Base-by-base conservation (phyloP, 768 basidiomycete species). In the Dendrothele bispora region DNA sequence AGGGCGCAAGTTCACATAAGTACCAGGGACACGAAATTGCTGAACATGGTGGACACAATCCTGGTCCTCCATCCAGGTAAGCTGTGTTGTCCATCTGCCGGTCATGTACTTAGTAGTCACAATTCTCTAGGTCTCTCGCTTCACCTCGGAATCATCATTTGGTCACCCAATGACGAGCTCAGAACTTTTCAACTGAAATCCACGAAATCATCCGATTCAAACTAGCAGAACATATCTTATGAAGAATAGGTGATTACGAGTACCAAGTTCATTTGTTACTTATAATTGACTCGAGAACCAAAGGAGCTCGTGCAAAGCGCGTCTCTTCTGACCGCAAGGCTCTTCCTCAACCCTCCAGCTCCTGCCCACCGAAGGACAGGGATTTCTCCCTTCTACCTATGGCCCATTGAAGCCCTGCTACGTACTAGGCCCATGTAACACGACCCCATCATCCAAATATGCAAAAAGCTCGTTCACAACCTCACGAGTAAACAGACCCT, bases 41-140 rank as follows among this genome's bases (percentile, higher is more conserved):
- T 32, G 73, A 75, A 46, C 73, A 77, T 52, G 71, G 70, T 3
- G 73, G 75, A 2, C 64, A 57, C 38, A 69, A 69, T 48, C 69
- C 71, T 2, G 73, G 72, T 2, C 73, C 59, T 46, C 60, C 35
- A 60, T 54, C 7, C 60, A 49, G n/a, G 49, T 57, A 35, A 28
- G 29, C 17, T 8, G 12, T n/a, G n/a, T n/a, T n/a, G n/a, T n/a
- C n/a, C 52, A 5, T n/a, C 5, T 30, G 3, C 22, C 22, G 34
- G 29, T 8, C 4, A 30, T 14, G 8, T 24, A 43, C 10, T 14
- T 14, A 22, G 41, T n/a, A n/a, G n/a, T n/a, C n/a, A n/a, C 4
- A 24, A 48, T 3, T 42, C 58, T 57, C 0, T 61, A 63, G 46
- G 57, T 71, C 8, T 48, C 64, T 1, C 59, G 68, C 1, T 69